Base-by-base conservation (phyloP, 139 green algal genomes). In the Chlorella sp. region DNA sequence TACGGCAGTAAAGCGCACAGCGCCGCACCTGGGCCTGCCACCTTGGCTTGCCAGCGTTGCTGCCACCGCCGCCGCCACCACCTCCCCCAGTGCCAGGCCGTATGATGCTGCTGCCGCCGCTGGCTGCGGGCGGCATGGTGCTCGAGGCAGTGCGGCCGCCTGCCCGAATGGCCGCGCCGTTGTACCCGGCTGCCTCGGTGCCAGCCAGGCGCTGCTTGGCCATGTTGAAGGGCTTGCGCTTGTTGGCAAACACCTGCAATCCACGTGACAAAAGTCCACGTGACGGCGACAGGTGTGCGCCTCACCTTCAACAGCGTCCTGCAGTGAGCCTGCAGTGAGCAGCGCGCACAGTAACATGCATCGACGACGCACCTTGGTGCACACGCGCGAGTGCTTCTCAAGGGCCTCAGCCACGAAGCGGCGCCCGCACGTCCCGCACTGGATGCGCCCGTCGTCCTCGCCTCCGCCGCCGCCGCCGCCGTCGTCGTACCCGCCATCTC, bases 171-270 rank as follows among this genome's bases (percentile, higher is more conserved):
- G 31, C 72, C 50, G 69, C 69, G 23, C 42, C 10, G 42, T 55
- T 55, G 42, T 55, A 55, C 17, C 2, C 24, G 3, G 79, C 79
- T 17, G 79, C 79, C 1, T 80, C 64, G 14, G 64, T 70, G 64
- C 64, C 64, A 6, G 35, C 68, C 2, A 85, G 22, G 1, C 80
- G 73, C 50, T 78, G 73, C 49, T 74, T 75, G 2, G 80, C 67
- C 30, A 61, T 71, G 75, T 82, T 79, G 73, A 77, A 85, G 31
- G 74, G 70, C 76, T 82, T 82, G 71, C 80, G 75, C 68, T 81
- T 82, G 34, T 31, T 67, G 2, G 72, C 72, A 67, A 85, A 85
- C 31, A 83, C 78, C 77, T 82, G 50, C 42, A 55, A n/a, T n/a
- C n/a, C n/a, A n/a, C n/a, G n/a, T n/a, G n/a, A n/a, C n/a, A n/a